A percentile compares a stretch with the other conserved stretches of the same genome.
Conservation (phyloP, 2,329 filamentous ascomycete species). For the Aspergillus fructus region DNA sequence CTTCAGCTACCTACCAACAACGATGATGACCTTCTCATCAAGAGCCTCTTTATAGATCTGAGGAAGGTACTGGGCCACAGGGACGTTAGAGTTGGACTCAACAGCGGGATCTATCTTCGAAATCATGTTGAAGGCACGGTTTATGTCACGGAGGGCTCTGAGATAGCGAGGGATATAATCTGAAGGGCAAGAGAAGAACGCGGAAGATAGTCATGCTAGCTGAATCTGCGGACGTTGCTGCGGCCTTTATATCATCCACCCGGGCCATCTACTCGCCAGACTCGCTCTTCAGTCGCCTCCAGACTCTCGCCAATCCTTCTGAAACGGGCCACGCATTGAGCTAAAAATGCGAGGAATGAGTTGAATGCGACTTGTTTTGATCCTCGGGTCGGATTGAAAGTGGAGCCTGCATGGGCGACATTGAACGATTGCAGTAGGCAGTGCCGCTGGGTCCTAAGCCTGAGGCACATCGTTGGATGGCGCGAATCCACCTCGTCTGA, state of each 20-base stretch:
- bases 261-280: background rate
- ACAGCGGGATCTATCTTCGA: conserved; percentile 16
- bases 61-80: conserved; percentile 18
- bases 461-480: conserved; percentile 12
- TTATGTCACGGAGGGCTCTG: background rate
- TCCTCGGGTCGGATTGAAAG: conserved; percentile 7
- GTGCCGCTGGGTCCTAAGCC: background rate
- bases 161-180: background rate
- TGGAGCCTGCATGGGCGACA: conserved; percentile 13
- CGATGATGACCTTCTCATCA: conserved; percentile 19
- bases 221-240: background rate
- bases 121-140: conserved; percentile 15
- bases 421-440: background rate
- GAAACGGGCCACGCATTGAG: background rate
- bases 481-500: conserved; percentile 1
- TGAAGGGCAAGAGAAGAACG: background rate
- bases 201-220: background rate
- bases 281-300: background rate
- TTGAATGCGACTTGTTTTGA: background rate
- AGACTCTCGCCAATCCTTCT: conserved; percentile 2
- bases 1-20: conserved; percentile 15
- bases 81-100: conserved; percentile 10
- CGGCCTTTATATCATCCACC: background rate
- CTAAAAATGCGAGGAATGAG: background rate
- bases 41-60: conserved; percentile 15